Conservation (phyloP, 345 rosid genomes). For the Erodium maritimum region DNA sequence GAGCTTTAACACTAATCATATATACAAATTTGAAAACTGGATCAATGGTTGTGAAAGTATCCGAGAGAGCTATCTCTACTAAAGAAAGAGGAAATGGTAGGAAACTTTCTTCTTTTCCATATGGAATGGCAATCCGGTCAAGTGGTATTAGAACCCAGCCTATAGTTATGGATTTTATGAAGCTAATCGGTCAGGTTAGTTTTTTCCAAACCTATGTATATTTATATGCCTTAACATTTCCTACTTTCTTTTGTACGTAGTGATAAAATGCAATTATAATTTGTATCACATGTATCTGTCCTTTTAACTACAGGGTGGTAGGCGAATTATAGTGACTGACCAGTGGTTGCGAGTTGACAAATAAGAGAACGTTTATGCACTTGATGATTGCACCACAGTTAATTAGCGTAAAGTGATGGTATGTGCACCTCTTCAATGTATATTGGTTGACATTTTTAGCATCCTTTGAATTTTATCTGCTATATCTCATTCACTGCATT, state of each 20-base stretch:
- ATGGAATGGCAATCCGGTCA: constrained; percentile 98
- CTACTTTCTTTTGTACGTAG: not conserved
- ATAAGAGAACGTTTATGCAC: constrained; percentile 55
- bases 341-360: constrained; percentile 95
- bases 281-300: not conserved
- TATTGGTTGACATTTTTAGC: not conserved
- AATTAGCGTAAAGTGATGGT: constrained; percentile 98
- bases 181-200: constrained; percentile 85
- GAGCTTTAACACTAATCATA: no score
- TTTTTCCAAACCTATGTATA: constrained; percentile 1
- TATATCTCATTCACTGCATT: not conserved
- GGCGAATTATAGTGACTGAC: constrained; percentile 92
- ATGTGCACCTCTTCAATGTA: constrained; percentile 6
- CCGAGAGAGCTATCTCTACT: constrained; percentile 67
- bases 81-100: constrained; percentile 54
- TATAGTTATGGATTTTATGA: constrained; percentile 78
- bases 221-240: not conserved
- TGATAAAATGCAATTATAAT: not conserved
- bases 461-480: not conserved
- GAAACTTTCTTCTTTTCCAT: constrained; percentile 43
- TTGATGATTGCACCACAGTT: constrained; percentile 93
- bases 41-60: constrained; percentile 78
- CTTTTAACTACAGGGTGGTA: constrained; percentile 35
- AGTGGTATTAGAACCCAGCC: constrained; percentile 90
- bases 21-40: constrained; percentile 87